phyloP scores from a whole-genome alignment of 106 monocot genomes.

The Alisma plantagoaquatica region DNA sequence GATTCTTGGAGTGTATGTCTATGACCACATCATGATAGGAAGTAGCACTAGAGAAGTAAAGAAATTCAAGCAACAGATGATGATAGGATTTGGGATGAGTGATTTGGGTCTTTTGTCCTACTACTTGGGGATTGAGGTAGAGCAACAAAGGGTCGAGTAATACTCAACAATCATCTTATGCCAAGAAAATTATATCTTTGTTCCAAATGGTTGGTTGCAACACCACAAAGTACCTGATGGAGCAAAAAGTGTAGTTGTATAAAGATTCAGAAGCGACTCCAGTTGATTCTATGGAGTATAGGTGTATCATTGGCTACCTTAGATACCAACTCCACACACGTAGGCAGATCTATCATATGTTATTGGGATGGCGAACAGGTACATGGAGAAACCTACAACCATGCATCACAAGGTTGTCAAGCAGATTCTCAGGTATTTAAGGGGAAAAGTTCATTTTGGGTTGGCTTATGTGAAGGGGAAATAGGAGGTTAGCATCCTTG shows the following conservation, averaged over 20 bases:
- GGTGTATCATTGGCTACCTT: background rate
- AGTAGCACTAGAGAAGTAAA: background rate
- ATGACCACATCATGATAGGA: background rate
- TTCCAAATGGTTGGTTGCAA: slow-evolving; percentile 10
- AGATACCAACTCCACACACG: slow-evolving; percentile 8
- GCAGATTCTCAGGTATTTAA: slow-evolving; percentile 3
- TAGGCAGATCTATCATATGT: slow-evolving; percentile 2
- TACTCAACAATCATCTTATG: slow-evolving; percentile 6
- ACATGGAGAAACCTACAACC: slow-evolving; percentile 6
- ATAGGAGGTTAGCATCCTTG: no score
- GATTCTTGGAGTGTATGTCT: background rate
- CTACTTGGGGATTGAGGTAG: slow-evolving; percentile 17
- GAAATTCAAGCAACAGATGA: slow-evolving; percentile 1
- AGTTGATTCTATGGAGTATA: slow-evolving; percentile 7
- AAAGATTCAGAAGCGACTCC: background rate
- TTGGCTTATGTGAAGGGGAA: background rate
- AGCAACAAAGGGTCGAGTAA: background rate
- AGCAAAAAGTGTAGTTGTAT: slow-evolving; percentile 2
- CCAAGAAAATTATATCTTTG: slow-evolving; percentile 1
- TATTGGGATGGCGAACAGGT: slow-evolving; percentile 3
- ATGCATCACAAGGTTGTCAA: slow-evolving; percentile 4
- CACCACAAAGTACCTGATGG: background rate
- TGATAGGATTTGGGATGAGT: background rate
- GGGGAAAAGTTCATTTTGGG: slow-evolving; percentile 1
- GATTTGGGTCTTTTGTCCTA: background rate